Conservation (phyloP, 2,329 filamentous ascomycete species). For the Aspergillus texensis region DNA sequence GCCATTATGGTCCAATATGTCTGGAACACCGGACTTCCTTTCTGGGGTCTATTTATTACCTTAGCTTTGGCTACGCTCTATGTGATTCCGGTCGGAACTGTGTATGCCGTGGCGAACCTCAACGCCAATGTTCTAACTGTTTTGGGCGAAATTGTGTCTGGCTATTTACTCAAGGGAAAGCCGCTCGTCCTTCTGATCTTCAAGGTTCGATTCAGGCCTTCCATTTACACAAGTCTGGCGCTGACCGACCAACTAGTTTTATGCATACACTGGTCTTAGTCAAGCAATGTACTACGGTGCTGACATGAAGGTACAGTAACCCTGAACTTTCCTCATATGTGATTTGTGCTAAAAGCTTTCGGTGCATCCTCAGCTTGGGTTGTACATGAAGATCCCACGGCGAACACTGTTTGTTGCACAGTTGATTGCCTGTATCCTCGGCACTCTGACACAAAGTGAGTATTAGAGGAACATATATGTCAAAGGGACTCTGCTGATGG, state of each 20-base stretch:
- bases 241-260: constrained; percentile 39
- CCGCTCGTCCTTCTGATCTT: constrained; percentile 44
- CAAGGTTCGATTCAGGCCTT: constrained; percentile 55
- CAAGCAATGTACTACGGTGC: constrained; percentile 1
- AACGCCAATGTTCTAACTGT: constrained; percentile 45
- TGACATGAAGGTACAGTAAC: neutral
- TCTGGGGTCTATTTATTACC: constrained; percentile 43
- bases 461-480: constrained; percentile 31
- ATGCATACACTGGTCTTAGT: constrained; percentile 61
- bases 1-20: constrained; percentile 25
- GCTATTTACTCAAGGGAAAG: constrained; percentile 44
- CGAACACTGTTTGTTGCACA: constrained; percentile 51
- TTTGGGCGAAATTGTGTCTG: constrained; percentile 45
- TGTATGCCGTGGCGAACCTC: constrained; percentile 45
- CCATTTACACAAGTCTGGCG: too few species aligned
- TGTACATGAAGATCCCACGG: constrained; percentile 54
- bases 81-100: constrained; percentile 45
- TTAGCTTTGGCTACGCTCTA: constrained; percentile 43
- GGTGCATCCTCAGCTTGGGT: constrained; percentile 39
- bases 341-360: neutral
- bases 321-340: neutral
- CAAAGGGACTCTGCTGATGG: constrained; percentile 40
- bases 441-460: constrained; percentile 45
- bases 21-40: constrained; percentile 41
- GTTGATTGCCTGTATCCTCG: constrained; percentile 50